Percentiles rank a stretch among this genome's conserved stretches.
phyloP scores from a whole-genome alignment of 2,329 filamentous ascomycete species.

The Metarhizium guizhouense region DNA sequence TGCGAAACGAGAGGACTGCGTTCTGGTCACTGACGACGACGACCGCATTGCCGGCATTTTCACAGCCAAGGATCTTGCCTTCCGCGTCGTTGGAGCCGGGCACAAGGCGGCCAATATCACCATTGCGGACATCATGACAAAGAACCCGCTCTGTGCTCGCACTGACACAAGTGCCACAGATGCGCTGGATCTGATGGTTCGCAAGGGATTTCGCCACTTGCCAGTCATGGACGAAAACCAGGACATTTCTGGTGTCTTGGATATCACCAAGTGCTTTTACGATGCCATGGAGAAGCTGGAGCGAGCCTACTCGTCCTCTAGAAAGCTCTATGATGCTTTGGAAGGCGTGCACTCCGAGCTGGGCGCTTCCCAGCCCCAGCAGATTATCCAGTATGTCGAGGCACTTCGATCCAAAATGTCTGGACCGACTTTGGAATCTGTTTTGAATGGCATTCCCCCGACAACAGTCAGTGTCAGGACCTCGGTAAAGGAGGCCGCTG shows the following conservation, averaged over 20 bases:
- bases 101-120: conserved; percentile 83
- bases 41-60: conserved; percentile 98
- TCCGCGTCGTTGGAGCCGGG: conserved; percentile 87
- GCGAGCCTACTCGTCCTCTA: conserved; percentile 93
- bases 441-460: conserved; percentile 83
- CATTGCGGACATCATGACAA: conserved; percentile 98
- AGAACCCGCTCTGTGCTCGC: conserved; percentile 94
- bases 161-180: conserved; percentile 98
- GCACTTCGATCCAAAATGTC: conserved; percentile 95
- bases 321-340: conserved; percentile 92
- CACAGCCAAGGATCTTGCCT: conserved; percentile 96
- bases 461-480: conserved; percentile 93
- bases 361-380: conserved; percentile 90
- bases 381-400: conserved; percentile 98
- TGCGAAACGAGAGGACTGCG: conserved; percentile 95
- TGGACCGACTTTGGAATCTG: conserved; percentile 88
- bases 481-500: conserved; percentile 89
- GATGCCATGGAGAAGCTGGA: conserved; percentile 99
- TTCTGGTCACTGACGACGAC: conserved; percentile 94
- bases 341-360: conserved; percentile 97
- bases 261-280: conserved; percentile 99
- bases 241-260: conserved; percentile 93
- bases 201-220: conserved; percentile 94
- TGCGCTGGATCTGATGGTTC: conserved; percentile 93
- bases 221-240: conserved; percentile 99